Percentiles rank a stretch among this genome's conserved stretches.
Conservation (phyloP, 768 basidiomycete species). For the Filobasidium floriforme region DNA sequence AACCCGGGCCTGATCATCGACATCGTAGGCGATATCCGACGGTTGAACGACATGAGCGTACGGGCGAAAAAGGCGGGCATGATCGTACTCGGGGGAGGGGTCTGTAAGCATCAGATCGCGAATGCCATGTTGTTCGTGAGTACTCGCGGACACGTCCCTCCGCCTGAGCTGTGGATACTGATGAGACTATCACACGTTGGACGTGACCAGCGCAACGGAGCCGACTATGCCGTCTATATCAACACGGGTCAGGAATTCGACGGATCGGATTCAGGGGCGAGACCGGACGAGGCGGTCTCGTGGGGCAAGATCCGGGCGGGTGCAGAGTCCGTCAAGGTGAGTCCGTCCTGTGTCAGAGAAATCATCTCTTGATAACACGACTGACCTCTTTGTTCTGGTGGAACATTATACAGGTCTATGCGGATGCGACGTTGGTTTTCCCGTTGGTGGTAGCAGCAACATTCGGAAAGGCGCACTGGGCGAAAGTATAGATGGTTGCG, state of each 20-base stretch:
- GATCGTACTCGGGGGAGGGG: conserved; percentile 95
- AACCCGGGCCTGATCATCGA: conserved; percentile 77
- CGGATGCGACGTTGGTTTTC: conserved; percentile 95
- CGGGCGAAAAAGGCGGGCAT: conserved; percentile 89
- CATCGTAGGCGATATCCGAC: conserved; percentile 88
- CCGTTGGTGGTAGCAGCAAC: conserved; percentile 92
- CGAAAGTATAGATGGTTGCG: background rate
- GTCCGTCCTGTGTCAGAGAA: conserved; percentile 23
- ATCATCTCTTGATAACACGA: too few relatives aligned
- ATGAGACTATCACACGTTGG: too few relatives aligned
- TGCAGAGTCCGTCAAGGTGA: conserved; percentile 47
- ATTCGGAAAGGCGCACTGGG: conserved; percentile 58
- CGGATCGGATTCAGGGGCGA: conserved; percentile 92
- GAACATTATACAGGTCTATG: conserved; percentile 58
- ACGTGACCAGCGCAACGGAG: conserved; percentile 80
- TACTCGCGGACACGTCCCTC: background rate
- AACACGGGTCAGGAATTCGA: conserved; percentile 99
- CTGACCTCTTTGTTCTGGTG: too few relatives aligned
- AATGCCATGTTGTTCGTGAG: conserved; percentile 97
- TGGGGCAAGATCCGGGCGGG: conserved; percentile 96
- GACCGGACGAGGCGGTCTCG: conserved; percentile 93
- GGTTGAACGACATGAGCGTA: conserved; percentile 79
- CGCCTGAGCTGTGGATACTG: background rate
- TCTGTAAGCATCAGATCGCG: conserved; percentile 99
- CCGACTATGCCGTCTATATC: conserved; percentile 94